A percentile compares a stretch with the other conserved stretches of the same genome.
These are phyloP conservation scores for Thraustotheca clavata DNA, from an alignment of 352 stramenopile genomes.

Conservation along the genomic window DNA sequence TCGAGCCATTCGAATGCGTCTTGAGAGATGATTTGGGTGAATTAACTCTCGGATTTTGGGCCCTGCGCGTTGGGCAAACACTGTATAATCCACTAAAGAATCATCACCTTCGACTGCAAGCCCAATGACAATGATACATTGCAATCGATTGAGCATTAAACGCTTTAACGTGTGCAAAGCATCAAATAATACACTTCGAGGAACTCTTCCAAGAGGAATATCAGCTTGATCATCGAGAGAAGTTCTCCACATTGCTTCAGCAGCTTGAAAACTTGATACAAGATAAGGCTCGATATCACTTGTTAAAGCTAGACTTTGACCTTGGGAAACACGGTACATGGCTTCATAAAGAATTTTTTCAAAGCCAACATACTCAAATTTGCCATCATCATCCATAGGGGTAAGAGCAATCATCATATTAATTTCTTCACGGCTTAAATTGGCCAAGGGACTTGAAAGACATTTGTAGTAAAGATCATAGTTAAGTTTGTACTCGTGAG, in stretches of 20 bases:
- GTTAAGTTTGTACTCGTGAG: not conserved
- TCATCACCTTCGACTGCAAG: not conserved
- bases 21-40: conserved; percentile 5
- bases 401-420: conserved; percentile 14
- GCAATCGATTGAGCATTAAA: conserved; percentile 14
- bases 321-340: conserved; percentile 33
- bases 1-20: conserved; percentile 24
- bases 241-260: not conserved
- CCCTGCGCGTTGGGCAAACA: not conserved
- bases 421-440: conserved; percentile 21
- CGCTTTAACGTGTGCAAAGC: conserved; percentile 11
- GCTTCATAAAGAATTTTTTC: conserved; percentile 64
- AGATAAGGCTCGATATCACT: conserved; percentile 18
- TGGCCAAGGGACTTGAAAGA: conserved; percentile 14
- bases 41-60: conserved; percentile 19
- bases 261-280: not conserved
- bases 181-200: conserved; percentile 8
- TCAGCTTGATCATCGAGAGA: not conserved
- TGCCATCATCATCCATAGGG: conserved; percentile 46
- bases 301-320: not conserved
- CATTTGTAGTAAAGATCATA: conserved; percentile 21
- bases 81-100: conserved; percentile 1
- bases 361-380: conserved; percentile 73
- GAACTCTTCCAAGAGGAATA: not conserved
- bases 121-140: conserved; percentile 14